Base-by-base conservation (phyloP, 768 basidiomycete genomes). In the Amanita thiersii region DNA sequence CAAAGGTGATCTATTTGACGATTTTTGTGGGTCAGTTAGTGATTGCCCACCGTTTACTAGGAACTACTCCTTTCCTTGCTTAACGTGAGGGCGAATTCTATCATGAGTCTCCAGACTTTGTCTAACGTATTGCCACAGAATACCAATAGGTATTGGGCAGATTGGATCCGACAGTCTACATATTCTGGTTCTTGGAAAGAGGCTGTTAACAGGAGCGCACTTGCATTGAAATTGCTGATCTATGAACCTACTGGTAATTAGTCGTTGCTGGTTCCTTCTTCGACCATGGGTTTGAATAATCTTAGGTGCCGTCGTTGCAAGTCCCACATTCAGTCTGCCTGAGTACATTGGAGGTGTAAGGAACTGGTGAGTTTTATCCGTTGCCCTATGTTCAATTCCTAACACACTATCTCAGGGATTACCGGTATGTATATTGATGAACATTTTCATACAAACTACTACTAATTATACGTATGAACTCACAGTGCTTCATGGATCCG, bases 181-280 rank as follows among this genome's bases (percentile, higher is more conserved):
- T 99, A 99, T 60, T 73, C 73, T 10, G 96, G 94, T 0, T 77
- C 89, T 11, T 99, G 96, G 96, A 85, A 93, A 52, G 96, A 99
- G 58, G 81, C 86, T 2, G 92, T 98, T 4, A 79, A 90, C 54
- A 77, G 93, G 17, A 91, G 88, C 44, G 94, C 91, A 1, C 69
- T 97, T n/a, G 88, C 91, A 0, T 68, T 97, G 48, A 98, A 98
- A 62, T 72, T 96, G 43, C 69, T 97, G 47, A 91, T 92, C 33
- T 97, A 76, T 53, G 92, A 94, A 56, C 92, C 91, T 1, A 96
- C 88, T 1, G 86, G 84, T 76, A 30, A 4, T n/a, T n/a, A n/a
- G 32, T 47, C 39, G 26, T 34, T 23, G 23, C 20, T 33, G 20
- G 2, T 39, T 30, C 31, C 14, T 25, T 40, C 25, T 39, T 36